Percentiles rank a stretch among this genome's conserved stretches.
phyloP scores from a whole-genome alignment of 2,329 filamentous ascomycete species.

The Colletotrichum filicis region DNA sequence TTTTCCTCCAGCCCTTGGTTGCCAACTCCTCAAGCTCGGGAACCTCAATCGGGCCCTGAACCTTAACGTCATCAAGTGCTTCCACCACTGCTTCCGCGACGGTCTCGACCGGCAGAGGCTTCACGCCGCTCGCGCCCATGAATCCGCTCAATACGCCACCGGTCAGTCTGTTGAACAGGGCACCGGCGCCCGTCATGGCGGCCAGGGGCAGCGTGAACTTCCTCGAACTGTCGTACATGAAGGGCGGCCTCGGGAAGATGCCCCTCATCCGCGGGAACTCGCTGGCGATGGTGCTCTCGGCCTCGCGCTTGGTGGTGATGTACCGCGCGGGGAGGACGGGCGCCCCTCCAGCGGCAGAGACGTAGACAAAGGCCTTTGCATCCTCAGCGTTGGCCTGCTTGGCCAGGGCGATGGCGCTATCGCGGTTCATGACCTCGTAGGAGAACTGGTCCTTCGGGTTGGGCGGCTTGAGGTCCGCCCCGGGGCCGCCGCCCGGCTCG shows the following conservation, averaged over 20 bases:
- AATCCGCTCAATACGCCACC: conserved; percentile 80
- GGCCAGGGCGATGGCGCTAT: conserved; percentile 85
- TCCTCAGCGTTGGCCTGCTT: conserved; percentile 75
- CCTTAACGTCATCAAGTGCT: conserved; percentile 78
- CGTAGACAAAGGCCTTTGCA: conserved; percentile 81
- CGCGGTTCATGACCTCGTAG: conserved; percentile 97
- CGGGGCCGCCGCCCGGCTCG: conserved; percentile 50
- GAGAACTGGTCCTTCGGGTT: conserved; percentile 83
- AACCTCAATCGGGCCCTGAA: conserved; percentile 81
- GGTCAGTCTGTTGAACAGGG: conserved; percentile 80
- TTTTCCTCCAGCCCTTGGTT: conserved; percentile 86
- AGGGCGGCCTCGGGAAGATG: conserved; percentile 85
- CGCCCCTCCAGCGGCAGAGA: conserved; percentile 88
- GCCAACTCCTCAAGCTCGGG: conserved; percentile 85
- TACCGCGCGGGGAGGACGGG: conserved; percentile 88
- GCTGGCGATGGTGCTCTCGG: conserved; percentile 79
- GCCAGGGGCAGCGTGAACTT: conserved; percentile 88
- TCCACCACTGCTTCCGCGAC: conserved; percentile 93
- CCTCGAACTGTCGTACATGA: conserved; percentile 88
- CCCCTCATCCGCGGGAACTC: conserved; percentile 81
- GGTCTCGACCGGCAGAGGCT: conserved; percentile 87
- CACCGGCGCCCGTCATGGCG: conserved; percentile 77
- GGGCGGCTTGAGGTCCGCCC: conserved; percentile 66
- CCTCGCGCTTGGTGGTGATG: conserved; percentile 91
- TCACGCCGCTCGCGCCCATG: conserved; percentile 84